Evolutionary conservation across 352 stramenopile species (phyloP), one percentile per base, ranked within the genome.

Genomic region (Phytophthora pistaciae): DNA sequence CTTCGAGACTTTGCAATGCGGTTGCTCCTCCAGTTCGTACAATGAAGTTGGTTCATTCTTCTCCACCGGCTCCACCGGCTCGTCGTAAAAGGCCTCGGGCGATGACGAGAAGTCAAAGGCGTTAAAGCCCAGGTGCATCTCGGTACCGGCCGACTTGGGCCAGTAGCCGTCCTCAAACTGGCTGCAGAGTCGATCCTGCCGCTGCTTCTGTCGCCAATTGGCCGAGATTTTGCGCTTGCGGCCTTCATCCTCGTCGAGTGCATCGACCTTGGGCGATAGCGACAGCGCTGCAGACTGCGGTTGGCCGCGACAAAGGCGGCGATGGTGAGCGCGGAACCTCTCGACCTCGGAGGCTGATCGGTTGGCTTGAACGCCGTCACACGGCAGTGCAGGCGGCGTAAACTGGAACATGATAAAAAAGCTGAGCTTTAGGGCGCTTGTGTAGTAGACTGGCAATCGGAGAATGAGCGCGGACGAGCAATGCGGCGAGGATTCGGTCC

Each of bases 21-120:
- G 36, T n/a, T 44, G 36, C 9, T 27, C 25, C 20, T 62, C 16
- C 50, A 36, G 14, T 5, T 66, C 3, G 16, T 42, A 53, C 25
- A 21, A 21, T 50, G 53, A 31, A 29, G 46, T 13, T 21, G 13
- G 9, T 20, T 25, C 4, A 40, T 36, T 21, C 16, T 33, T 9
- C 27, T 21, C 29, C 16, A 66, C 4, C 2, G 18, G 1, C 18
- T 77, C n/a, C 5, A 66, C 38, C 20, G 63, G 16, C 1, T 58
- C 64, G 5, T 77, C 70, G n/a, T 57, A 56, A 21, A 88, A 86
- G 6, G 65, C 70, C 48, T 88, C 80, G 21, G 78, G 80, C 9
- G 76, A 81, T 44, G 61, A 54, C 16, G 59, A 70, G 27, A 81
- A 86, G 71, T 86, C 78, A 44, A 88, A 86, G 16, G 80, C 80